Evolutionary conservation across 345 rosid species (phyloP).

Genomic region (Ceriops decandra): DNA sequence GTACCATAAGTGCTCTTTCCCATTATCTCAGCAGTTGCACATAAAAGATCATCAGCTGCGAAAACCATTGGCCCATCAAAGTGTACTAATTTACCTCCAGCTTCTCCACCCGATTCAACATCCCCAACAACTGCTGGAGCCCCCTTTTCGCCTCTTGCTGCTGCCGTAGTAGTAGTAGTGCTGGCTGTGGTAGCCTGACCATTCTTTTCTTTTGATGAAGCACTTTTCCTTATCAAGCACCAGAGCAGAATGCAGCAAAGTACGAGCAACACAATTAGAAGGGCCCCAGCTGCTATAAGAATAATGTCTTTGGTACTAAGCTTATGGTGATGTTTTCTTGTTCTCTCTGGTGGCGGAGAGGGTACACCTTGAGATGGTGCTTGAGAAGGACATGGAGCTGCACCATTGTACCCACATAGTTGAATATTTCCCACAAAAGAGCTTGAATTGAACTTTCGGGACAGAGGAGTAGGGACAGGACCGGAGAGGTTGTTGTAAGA

Average conservation of each 20-base stretch:
- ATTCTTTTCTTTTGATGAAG: slow-evolving; percentile 6
- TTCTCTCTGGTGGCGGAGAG: slow-evolving; percentile 2
- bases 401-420: slow-evolving; percentile 19
- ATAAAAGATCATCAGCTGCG: slow-evolving; percentile 26
- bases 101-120: slow-evolving; percentile 16
- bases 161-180: not conserved
- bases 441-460: slow-evolving; percentile 22
- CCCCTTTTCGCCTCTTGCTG: slow-evolving; percentile 7
- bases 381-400: slow-evolving; percentile 25
- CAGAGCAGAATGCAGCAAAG: slow-evolving; percentile 18
- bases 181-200: slow-evolving; percentile 6
- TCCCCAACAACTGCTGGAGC: not conserved
- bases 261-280: slow-evolving; percentile 14
- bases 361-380: slow-evolving; percentile 4
- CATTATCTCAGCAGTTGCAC: slow-evolving; percentile 27
- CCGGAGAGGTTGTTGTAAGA: slow-evolving; percentile 29
- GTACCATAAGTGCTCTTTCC: slow-evolving; percentile 29
- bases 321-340: slow-evolving; percentile 15
- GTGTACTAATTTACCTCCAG: slow-evolving; percentile 26
- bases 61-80: slow-evolving; percentile 24
- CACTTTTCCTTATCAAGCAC: slow-evolving; percentile 24
- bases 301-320: slow-evolving; percentile 27
- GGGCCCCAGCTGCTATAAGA: slow-evolving; percentile 23
- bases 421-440: slow-evolving; percentile 27
- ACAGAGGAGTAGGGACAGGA: slow-evolving; percentile 15